These are phyloP conservation scores for Albizia julibrissin DNA, from an alignment of 306 rosid genomes.

Conservation along the genomic window DNA sequence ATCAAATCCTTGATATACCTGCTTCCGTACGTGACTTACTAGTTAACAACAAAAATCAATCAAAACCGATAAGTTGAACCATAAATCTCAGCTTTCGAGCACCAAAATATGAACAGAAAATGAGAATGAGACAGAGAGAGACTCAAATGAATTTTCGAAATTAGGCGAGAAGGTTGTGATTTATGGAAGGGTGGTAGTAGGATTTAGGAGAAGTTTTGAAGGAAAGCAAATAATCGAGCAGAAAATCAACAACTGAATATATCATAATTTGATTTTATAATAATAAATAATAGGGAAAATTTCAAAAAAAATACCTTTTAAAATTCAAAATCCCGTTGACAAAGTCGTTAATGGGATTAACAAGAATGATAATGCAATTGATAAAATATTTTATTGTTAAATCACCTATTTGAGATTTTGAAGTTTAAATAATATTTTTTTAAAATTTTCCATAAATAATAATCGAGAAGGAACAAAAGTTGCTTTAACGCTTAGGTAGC, in stretches of 20 bases:
- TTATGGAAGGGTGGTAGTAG: slow-evolving; percentile 19
- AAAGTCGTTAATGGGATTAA: too few relatives aligned
- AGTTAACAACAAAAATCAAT: not conserved
- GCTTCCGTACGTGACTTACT: slow-evolving; percentile 3
- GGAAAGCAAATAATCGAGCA: slow-evolving; percentile 44
- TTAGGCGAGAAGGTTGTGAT: slow-evolving; percentile 13
- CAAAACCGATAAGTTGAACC: not conserved
- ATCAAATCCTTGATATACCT: not conserved
- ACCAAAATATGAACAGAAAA: not conserved
- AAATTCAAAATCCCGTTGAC: too few relatives aligned
- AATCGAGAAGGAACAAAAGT: not conserved
- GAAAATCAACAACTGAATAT: not conserved
- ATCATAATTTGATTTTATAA: not conserved
- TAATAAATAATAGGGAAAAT: too few relatives aligned
- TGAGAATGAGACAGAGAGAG: not conserved
- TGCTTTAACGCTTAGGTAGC: not conserved
- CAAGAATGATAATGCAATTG: too few relatives aligned
- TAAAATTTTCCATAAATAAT: too few relatives aligned
- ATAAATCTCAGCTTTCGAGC: not conserved
- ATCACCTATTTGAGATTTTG: too few relatives aligned
- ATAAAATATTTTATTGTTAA: too few relatives aligned
- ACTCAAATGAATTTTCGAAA: slow-evolving; percentile 1
- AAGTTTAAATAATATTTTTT: too few relatives aligned
- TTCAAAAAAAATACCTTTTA: too few relatives aligned
- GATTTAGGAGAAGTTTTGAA: slow-evolving; percentile 38